Conservation (phyloP, 1,284 basidiomycete genomes). For the Phellinidium pouzarii region DNA sequence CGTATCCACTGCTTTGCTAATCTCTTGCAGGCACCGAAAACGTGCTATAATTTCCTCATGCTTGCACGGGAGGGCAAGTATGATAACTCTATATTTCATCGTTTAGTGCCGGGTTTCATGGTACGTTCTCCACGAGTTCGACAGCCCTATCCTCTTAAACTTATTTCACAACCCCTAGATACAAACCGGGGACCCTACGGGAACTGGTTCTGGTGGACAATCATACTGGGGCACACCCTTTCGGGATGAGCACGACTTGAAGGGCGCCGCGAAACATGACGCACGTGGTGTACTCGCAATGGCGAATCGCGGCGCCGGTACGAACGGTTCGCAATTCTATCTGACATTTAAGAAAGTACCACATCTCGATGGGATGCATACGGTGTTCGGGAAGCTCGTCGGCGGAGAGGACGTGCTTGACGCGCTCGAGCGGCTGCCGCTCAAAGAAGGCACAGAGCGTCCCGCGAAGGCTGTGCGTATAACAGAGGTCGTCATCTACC, state of each 20-base stretch:
- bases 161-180: slow-evolving; percentile 40
- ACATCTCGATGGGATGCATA: slow-evolving; percentile 83
- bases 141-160: neutral
- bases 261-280: slow-evolving; percentile 82
- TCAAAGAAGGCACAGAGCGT: slow-evolving; percentile 80
- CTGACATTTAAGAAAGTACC: slow-evolving; percentile 78
- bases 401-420: slow-evolving; percentile 90
- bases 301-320: slow-evolving; percentile 87
- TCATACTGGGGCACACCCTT: slow-evolving; percentile 97
- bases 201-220: slow-evolving; percentile 89
- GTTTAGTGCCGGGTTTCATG: slow-evolving; percentile 97
- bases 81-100: slow-evolving; percentile 85
- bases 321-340: slow-evolving; percentile 89
- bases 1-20: neutral
- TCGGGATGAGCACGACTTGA: slow-evolving; percentile 84
- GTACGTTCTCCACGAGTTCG: slow-evolving; percentile 33
- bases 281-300: slow-evolving; percentile 77
- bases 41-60: slow-evolving; percentile 96
- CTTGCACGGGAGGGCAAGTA: slow-evolving; percentile 87
- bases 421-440: slow-evolving; percentile 73
- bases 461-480: slow-evolving; percentile 80
- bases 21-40: slow-evolving; percentile 76
- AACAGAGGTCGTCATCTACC: slow-evolving; percentile 70
- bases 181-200: slow-evolving; percentile 95
- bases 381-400: slow-evolving; percentile 94